Conservation (phyloP, 352 stramenopile species). For the Phytophthora crassamura region DNA sequence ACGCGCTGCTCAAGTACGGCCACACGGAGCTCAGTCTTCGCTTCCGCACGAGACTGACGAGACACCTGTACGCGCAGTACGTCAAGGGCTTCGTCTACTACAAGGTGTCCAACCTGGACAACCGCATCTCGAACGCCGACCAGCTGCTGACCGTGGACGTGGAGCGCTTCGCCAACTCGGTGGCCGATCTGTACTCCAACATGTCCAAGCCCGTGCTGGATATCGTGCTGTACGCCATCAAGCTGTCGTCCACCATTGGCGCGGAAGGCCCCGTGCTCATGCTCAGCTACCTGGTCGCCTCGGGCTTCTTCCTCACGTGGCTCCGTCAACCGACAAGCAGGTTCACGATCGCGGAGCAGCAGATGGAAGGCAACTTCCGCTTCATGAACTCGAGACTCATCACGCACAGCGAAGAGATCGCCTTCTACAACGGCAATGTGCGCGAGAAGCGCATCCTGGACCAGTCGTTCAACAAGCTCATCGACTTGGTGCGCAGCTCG, state of each 20-base stretch:
- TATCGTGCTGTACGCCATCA: constrained; percentile 79
- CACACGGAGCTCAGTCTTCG: constrained; percentile 83
- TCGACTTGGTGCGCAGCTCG: constrained; percentile 70
- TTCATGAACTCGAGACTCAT: constrained; percentile 91
- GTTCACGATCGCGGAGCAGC: constrained; percentile 85
- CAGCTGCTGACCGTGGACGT: constrained; percentile 89
- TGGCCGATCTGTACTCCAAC: constrained; percentile 90
- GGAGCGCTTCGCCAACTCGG: constrained; percentile 82
- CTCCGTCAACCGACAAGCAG: constrained; percentile 73
- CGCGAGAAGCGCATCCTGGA: constrained; percentile 84
- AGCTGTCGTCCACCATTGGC: constrained; percentile 76
- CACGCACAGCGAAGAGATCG: constrained; percentile 91
- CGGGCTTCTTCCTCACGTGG: constrained; percentile 76
- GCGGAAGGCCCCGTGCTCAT: constrained; percentile 76
- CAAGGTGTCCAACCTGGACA: constrained; percentile 91
- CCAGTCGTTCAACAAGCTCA: constrained; percentile 68
- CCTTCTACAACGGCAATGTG: constrained; percentile 92
- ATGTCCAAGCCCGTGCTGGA: constrained; percentile 89
- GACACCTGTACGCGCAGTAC: constrained; percentile 86
- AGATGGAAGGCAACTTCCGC: constrained; percentile 86
- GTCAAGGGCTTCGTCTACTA: constrained; percentile 91
- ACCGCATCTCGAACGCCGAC: constrained; percentile 88
- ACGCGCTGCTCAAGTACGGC: constrained; percentile 83
- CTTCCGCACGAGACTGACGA: constrained; percentile 84
- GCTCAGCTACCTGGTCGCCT: constrained; percentile 70